A percentile compares a stretch with the other conserved stretches of the same genome.
Conservation (phyloP, 2,329 filamentous ascomycete species). For the Penicillium sumatraense region DNA sequence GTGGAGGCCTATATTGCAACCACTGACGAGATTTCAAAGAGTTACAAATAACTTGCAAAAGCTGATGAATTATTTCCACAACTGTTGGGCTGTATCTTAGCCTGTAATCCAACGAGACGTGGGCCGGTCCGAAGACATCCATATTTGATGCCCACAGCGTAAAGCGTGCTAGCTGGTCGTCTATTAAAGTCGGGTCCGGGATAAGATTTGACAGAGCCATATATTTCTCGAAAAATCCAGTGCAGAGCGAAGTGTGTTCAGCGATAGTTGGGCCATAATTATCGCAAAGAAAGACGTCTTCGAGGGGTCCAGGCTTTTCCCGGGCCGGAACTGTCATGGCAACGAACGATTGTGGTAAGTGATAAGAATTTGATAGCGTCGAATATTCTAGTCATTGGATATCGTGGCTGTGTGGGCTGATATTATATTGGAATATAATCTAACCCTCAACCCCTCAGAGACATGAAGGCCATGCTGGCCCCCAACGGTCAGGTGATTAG, state of each 20-base stretch:
- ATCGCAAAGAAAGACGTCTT: conserved; percentile 37
- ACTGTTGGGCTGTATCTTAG: conserved; percentile 34
- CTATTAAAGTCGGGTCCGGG: conserved; percentile 34
- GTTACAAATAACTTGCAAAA: conserved; percentile 23
- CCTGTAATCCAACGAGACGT: conserved; percentile 36
- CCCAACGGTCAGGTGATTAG: too few species aligned
- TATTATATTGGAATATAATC: too few species aligned
- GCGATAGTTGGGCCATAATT: conserved; percentile 32
- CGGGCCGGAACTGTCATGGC: too few species aligned
- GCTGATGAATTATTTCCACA: conserved; percentile 31
- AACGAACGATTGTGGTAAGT: too few species aligned
- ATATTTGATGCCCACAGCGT: conserved; percentile 31
- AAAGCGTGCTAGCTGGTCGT: conserved; percentile 29
- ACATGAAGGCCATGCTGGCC: too few species aligned
- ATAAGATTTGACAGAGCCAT: conserved; percentile 29
- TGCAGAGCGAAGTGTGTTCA: conserved; percentile 33
- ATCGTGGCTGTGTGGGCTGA: too few species aligned
- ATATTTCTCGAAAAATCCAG: conserved; percentile 28
- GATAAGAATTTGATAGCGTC: too few species aligned
- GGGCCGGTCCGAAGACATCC: conserved; percentile 33
- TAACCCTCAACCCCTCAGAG: too few species aligned
- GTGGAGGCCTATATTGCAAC: too few species aligned
- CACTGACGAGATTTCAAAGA: conserved; percentile 13
- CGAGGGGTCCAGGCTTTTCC: too few species aligned
- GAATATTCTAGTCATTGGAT: too few species aligned